These are phyloP conservation scores for Rhizopus arrhizus DNA, from an alignment of 371 early-diverging fungal genomes.

Conservation along the genomic window DNA sequence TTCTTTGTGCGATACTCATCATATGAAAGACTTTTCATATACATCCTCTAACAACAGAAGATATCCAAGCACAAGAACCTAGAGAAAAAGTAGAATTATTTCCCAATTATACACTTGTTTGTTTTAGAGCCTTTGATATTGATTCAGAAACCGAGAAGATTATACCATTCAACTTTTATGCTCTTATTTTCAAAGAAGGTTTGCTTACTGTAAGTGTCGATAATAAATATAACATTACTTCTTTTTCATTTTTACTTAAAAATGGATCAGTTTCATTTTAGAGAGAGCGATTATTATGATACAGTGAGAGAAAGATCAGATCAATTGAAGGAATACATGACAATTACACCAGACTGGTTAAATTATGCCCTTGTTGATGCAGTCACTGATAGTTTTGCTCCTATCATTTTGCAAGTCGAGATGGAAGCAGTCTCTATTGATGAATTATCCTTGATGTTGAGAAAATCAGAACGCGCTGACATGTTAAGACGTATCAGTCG, in stretches of 20 bases:
- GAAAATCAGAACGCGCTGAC: conserved; percentile 75
- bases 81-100: conserved; percentile 78
- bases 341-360: conserved; percentile 70
- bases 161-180: conserved; percentile 78
- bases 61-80: conserved; percentile 71
- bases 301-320: conserved; percentile 41
- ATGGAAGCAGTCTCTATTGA: conserved; percentile 87
- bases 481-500: conserved; percentile 87
- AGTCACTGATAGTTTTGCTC: conserved; percentile 79
- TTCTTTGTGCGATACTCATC: neutral
- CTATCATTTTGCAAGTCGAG: conserved; percentile 73
- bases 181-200: conserved; percentile 72
- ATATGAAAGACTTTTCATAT: conserved; percentile 55
- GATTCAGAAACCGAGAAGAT: conserved; percentile 51
- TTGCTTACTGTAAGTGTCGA: conserved; percentile 53
- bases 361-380: conserved; percentile 85
- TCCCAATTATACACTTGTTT: conserved; percentile 71
- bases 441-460: conserved; percentile 79
- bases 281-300: conserved; percentile 31
- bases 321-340: conserved; percentile 42
- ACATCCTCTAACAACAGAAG: conserved; percentile 77
- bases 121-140: conserved; percentile 68
- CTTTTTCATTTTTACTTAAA: neutral
- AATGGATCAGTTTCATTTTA: conserved; percentile 41
- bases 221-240: neutral